Base-by-base conservation (phyloP, 352 stramenopile genomes). In the Sclerospora graminicola region DNA sequence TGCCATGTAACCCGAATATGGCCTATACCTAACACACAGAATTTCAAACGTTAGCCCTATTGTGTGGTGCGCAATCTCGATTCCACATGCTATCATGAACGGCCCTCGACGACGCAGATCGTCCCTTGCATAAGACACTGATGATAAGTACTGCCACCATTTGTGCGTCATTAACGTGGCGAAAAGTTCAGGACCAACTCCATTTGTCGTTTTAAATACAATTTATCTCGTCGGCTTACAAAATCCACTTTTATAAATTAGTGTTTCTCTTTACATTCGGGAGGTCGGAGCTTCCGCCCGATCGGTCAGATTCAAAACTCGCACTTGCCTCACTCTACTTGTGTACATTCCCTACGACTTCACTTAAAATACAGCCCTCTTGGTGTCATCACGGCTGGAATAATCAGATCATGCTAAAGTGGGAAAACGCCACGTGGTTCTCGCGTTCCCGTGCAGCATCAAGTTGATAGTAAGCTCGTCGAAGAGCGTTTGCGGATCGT, bases 351-450 rank as follows among this genome's bases (percentile, higher is more conserved):
- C 31, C 31, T 36, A 18, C 29, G 6, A 19, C 31, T 19, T 23
- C 1, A 13, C 14, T 7, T 20, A 11, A 36, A 36, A 36, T 26
- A 6, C 6, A 26, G 21, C 21, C 21, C 21, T 3, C 21, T 26
- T 26, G 21, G 11, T 5, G 11, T 18, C 7, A 18, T 13, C 30
- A 7, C 30, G 4, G 1, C 2, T 16, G 8, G 2, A n/a, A 8
- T 2, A 2, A 16, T 71, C 51, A 80, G 30, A 52, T 63, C 54
- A 73, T 68, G 35, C 64, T 80, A 37, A 74, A 76, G 49, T 71
- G 68, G n/a, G 52, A 59, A 43, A 80, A 80, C 13, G 66, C 45
- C 45, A 80, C 52, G 46, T 64, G 51, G 30, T 64, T 80, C 41
- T 80, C 51, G 8, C 29, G 43, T 18, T 48, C 43, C 9, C 8